Evolutionary conservation across 2,329 filamentous ascomycete genomes (phyloP).

Genomic region (Xylariaceae sp.): DNA sequence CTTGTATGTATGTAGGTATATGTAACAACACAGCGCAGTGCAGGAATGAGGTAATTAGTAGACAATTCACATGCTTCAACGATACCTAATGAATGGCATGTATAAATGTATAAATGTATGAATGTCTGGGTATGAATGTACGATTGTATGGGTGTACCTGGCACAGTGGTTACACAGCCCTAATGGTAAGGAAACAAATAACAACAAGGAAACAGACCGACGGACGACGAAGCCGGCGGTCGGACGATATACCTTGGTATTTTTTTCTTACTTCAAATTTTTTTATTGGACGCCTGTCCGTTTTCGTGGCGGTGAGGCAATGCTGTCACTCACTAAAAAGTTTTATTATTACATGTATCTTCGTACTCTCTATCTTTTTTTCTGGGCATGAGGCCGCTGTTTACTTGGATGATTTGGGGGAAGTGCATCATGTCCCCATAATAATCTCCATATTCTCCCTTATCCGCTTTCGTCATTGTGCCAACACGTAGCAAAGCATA

Average conservation of each 20-base stretch:
- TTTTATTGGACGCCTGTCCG: not conserved
- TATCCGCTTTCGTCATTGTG: conserved; percentile 22
- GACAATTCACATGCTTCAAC: not conserved
- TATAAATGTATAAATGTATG: too few relatives aligned
- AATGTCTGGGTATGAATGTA: too few relatives aligned
- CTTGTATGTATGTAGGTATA: too few relatives aligned
- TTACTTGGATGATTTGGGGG: not conserved
- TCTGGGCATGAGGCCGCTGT: not conserved
- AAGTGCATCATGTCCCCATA: conserved; percentile 4
- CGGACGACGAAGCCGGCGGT: not conserved
- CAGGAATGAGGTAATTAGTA: not conserved
- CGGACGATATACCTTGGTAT: not conserved
- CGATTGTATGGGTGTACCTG: too few relatives aligned
- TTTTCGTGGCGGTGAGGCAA: conserved; percentile 21
- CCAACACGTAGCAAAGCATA: conserved; percentile 15
- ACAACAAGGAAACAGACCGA: not conserved
- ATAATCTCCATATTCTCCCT: conserved; percentile 1
- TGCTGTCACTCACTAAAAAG: too few relatives aligned
- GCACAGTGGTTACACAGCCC: too few relatives aligned
- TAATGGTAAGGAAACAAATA: too few relatives aligned
- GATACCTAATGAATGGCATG: not conserved
- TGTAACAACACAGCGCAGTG: not conserved
- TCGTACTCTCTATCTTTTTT: too few relatives aligned
- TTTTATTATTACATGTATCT: too few relatives aligned
- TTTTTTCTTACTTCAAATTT: too few relatives aligned